Base-by-base conservation (phyloP, 2,329 filamentous ascomycete genomes). In the Keithomyces neogunnii region DNA sequence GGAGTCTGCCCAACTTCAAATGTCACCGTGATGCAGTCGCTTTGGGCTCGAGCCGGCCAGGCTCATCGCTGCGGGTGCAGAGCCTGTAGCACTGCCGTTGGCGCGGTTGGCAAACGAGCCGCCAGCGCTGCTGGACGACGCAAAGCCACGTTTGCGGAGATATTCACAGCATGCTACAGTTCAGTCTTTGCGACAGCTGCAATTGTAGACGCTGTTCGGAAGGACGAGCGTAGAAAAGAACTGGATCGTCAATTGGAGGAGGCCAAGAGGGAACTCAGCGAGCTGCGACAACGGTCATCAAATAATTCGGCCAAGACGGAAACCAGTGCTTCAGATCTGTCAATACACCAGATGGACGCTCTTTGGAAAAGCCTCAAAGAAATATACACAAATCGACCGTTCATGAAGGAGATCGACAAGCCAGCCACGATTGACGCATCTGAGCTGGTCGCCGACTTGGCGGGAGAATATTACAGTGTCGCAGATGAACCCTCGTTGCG, bases 41-140 rank as follows among this genome's bases (percentile, higher is more conserved):
- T 88, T 59, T 85, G 84, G 82, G 82, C 81, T 67, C 79, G 82
- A 70, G 79, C 81, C 70, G 75, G 77, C 61, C 79, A 78, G 74
- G 76, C 75, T 69, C 79, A 77, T 67, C 74, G 77, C 60, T 86
- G 82, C 70, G 76, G 76, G 67, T 87, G 82, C 70, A 73, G 77
- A 58, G 73, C 79, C 61, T 86, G 82, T 68, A 67, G 79, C 50
- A 74, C 76, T 51, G 69, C 71, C 49, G 63, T 76, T 52, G 70
- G 72, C 53, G 67, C 70, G 44, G 60, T 80, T 54, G 69, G 74
- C 53, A 75, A 77, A 52, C 75, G 74, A 61, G 66, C 74, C 50
- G 75, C 78, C 44, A 75, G 74, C 40, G 69, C 72, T 28, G 68
- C 73, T 33, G 64, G 73, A 48, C 74, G 72, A 59, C 75, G 76